Evolutionary conservation across 1,284 basidiomycete genomes (phyloP), one percentile per base, ranked within the genome.

Genomic region (Cryptococcus wingfieldii): DNA sequence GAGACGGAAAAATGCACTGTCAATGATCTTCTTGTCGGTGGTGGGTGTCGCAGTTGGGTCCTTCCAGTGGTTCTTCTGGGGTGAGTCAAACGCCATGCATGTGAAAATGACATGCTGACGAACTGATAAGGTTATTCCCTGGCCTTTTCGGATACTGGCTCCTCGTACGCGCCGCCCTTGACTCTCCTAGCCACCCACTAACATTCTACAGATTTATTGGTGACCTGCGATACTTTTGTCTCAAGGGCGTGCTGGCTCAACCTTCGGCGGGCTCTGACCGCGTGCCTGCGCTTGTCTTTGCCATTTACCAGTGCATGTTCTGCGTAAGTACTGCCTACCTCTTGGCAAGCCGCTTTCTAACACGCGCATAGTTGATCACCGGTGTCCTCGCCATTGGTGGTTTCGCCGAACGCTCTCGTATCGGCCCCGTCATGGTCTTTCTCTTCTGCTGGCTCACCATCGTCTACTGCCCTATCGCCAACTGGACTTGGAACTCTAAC

Each of bases 401-500:
- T 25, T 86, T 95, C 60, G 91, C 94, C 23, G 95, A 98, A 75
- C 90, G 92, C 53, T 86, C 86, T 16, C 86, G 87, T 16, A 82
- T 98, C 9, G 91, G 90, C 0, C 95, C 94, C 2, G 78, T 91
- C 57, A 80, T 95, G 50, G 83, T 94, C 59, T 97, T 96, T 77
- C 83, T 89, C 63, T 97, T 98, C 76, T 72, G 86, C 58, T 98
- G 95, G 93, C 81, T 87, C 12, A 97, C 94, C 4, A 77, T 97
- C 60, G 93, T 96, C 37, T 97, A 97, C 78, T 88, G 91, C 70
- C 90, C 90, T 8, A 88, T 94, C 65, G 90, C 90, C 0, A 89
- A 86, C 79, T 95, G 93, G 93, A 92, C 92, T 0, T 98, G 94
- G 92, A 93, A 90, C 76, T 60, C 83, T 44, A 84, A 86, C 55